Conservation (phyloP, 345 rosid genomes). For the Xanthoceras sorbifolium region DNA sequence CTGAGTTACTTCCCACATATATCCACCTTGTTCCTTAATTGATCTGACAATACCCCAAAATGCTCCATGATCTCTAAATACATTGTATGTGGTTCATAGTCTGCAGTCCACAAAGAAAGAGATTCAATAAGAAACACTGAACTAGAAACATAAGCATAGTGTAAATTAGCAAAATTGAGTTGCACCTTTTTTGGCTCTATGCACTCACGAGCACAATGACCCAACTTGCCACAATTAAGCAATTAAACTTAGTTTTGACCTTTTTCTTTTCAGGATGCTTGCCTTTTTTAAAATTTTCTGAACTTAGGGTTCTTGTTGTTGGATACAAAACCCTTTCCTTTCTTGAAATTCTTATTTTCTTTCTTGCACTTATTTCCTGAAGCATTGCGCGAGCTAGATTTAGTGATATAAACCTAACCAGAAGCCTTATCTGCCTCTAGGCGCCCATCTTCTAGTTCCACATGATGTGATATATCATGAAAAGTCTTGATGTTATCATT, state of each 20-base stretch:
- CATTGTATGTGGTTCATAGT: not conserved
- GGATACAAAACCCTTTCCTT: not conserved
- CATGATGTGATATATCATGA: not conserved
- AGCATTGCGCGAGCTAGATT: not conserved
- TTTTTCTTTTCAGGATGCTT: too few species aligned
- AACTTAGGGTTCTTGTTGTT: too few species aligned
- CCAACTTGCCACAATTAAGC: not conserved
- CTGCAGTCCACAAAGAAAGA: not conserved
- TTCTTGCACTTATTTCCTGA: not conserved
- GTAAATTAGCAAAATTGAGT: not conserved
- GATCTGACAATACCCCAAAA: not conserved
- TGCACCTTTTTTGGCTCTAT: not conserved
- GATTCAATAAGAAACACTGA: not conserved
- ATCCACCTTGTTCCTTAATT: not conserved
- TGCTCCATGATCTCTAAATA: not conserved
- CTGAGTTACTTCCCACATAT: not conserved
- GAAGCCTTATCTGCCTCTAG: not conserved
- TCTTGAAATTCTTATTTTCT: not conserved
- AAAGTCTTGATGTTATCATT: slow-evolving; percentile 9
- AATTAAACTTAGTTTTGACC: too few species aligned
- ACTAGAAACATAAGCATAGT: not conserved
- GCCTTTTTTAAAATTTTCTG: too few species aligned
- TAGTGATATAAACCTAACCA: not conserved
- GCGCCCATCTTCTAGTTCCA: not conserved
- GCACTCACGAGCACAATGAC: not conserved